Conservation (phyloP, 768 basidiomycete species). For the Suillus variegatus region DNA sequence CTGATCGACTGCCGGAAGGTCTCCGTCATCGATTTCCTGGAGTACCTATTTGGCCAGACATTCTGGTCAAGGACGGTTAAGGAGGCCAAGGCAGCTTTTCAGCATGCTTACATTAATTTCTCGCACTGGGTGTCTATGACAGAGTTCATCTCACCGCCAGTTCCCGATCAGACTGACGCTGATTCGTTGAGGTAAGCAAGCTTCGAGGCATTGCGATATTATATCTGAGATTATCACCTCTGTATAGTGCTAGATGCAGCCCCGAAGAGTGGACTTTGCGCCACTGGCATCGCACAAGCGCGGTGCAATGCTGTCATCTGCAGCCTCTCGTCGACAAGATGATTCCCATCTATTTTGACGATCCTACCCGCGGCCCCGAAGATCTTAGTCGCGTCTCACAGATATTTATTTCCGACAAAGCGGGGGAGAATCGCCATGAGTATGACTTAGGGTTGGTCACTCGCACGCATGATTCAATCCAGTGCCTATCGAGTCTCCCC, state of each 20-base stretch:
- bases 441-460: background rate
- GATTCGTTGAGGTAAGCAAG: background rate
- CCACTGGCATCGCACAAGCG: slow-evolving; percentile 19
- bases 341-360: slow-evolving; percentile 17
- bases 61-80: slow-evolving; percentile 4
- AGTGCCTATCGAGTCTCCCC: background rate
- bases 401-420: slow-evolving; percentile 21
- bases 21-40: slow-evolving; percentile 14
- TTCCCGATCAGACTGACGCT: no score
- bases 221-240: background rate
- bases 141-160: slow-evolving; percentile 1
- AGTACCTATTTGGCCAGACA: slow-evolving; percentile 13
- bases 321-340: slow-evolving; percentile 17
- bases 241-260: background rate
- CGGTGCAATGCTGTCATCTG: slow-evolving; percentile 17
- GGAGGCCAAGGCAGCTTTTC: slow-evolving; percentile 9
- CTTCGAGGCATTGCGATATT: background rate
- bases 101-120: slow-evolving; percentile 15
- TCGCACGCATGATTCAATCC: background rate
- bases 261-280: slow-evolving; percentile 10
- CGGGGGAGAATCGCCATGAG: background rate
- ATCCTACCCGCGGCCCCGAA: background rate
- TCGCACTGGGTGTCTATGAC: slow-evolving; percentile 19
- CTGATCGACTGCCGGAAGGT: slow-evolving; percentile 16
- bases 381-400: slow-evolving; percentile 7